These are phyloP conservation scores for Heliosperma pusillum DNA, from an alignment of 148 eudicot species.

Conservation along the genomic window DNA sequence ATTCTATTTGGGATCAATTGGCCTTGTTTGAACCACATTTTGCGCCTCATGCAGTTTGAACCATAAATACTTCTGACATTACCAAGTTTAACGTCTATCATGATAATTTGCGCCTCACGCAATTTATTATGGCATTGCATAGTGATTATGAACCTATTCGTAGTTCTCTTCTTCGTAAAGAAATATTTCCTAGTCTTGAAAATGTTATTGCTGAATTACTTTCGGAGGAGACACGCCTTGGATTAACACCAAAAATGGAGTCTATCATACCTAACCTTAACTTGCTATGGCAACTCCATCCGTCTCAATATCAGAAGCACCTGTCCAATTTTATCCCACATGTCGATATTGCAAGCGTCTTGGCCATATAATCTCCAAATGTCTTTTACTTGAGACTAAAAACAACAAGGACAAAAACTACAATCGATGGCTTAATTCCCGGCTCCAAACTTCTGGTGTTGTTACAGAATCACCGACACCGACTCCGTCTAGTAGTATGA, in stretches of 20 bases:
- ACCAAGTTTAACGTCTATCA: not conserved
- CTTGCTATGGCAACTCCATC: not conserved
- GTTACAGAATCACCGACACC: not conserved
- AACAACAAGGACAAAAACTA: not conserved
- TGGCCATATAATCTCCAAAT: conserved; percentile 9
- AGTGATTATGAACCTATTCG: conserved; percentile 5
- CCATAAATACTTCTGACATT: not conserved
- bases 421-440: not conserved
- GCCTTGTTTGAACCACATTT: not conserved
- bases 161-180: conserved; percentile 7
- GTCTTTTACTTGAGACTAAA: conserved; percentile 4
- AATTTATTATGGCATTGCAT: too few species aligned
- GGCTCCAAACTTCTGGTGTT: not conserved
- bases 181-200: not conserved
- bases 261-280: too few species aligned
- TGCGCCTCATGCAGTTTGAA: too few species aligned
- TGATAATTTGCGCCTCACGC: not conserved
- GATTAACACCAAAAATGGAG: not conserved
- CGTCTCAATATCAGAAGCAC: not conserved
- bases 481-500: not conserved
- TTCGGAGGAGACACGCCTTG: conserved; percentile 6
- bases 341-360: conserved; percentile 1
- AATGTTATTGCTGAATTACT: not conserved
- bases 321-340: not conserved
- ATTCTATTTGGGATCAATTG: not conserved